Base-by-base conservation (phyloP, 768 basidiomycete genomes). In the Trametes villosa region DNA sequence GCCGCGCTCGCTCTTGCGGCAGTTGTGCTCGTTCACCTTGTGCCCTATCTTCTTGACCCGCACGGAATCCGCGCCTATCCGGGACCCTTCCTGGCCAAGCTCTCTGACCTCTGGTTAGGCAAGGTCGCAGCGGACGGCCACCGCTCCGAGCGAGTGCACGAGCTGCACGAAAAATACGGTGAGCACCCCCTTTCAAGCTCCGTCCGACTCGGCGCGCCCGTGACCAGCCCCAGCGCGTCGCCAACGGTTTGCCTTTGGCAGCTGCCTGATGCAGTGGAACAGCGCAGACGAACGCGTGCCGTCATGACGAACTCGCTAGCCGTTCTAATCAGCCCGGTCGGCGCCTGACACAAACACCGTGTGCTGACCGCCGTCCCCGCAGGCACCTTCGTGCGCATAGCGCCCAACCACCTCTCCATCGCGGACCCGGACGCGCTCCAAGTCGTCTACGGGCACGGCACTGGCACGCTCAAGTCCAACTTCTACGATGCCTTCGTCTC, bases 381-480 rank as follows among this genome's bases (percentile, higher is more conserved):
- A 78, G 78, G 77, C 41, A 72, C 71, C 5, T 74, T 79, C 45
- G 77, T 79, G 17, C 73, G 79, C 57, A 68, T 80, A 55, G 77
- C 79, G 11, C 81, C 81, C 1, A 77, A 80, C 61, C 78, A 81
- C 61, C 60, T 83, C 22, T 79, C 78, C n/a, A 76, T 83, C 57
- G 69, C 78, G 6, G 79, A 91, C 66, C 91, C 93, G 0, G 87
- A 86, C 0, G 93, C 92, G 0, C 82, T 95, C 15, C 79, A 79
- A 38, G 70, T 86, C 58, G 79, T 96, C 15, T 94, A 94, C 68
- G 92, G 86, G 1, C 93, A 87, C 63, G 92, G 92, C 4, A 93
- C 86, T 57, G 92, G 93, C n/a, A 83, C 89, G 6, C 80, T 89
- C 57, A 94, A 94, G 93, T 69, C 77, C 33, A 72, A 78, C 57